Base-by-base conservation (phyloP, 2,329 filamentous ascomycete species). In the Aspergillus nomiae region DNA sequence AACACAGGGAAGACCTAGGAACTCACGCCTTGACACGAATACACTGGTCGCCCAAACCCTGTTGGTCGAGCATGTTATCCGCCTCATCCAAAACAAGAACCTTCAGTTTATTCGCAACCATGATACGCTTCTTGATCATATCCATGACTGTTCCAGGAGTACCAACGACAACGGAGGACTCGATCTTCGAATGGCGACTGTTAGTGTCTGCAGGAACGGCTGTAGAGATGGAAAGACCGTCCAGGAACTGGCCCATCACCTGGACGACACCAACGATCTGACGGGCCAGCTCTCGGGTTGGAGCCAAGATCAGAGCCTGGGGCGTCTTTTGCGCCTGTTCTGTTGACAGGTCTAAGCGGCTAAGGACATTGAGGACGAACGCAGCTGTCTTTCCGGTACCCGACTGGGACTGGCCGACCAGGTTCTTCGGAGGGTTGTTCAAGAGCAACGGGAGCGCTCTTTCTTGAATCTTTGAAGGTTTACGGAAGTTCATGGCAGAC, bases 391-490 rank as follows among this genome's bases (percentile, higher is more conserved):
- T 99, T 74, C 95, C 95, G 24, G 95, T 99, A 71, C 95, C 95
- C 2, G 95, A 99, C 79, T 99, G 95, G n/a, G 95, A 99, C 80
- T 99, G 95, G 4, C 94, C 95, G 74, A 99, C 94, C 86, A 99
- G 91, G 80, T 98, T 98, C 68, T 86, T 85, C 0, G 94, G 90
- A n/a, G 95, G 94, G 74, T 97, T 84, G 71, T 86, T 83, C 67
- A 99, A 86, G 74, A 99, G 90, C 60, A 99, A 85, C 32, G 95
- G 95, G 21, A 99, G 86, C 1, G 95, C 95, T 71, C 90, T 92
- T 78, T 97, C 95, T 82, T 99, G 95, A 69, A 99, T 96, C 82
- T 99, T 99, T 61, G 95, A 98, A 0, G 95, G 95, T 79, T 96
- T 96, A 73, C 89, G 86, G 83, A 97, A 98, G 80, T 91, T 91